Percentiles rank a stretch among this genome's conserved stretches.
Evolutionary conservation across 345 rosid genomes (phyloP).

Genomic region (Populus alba): DNA sequence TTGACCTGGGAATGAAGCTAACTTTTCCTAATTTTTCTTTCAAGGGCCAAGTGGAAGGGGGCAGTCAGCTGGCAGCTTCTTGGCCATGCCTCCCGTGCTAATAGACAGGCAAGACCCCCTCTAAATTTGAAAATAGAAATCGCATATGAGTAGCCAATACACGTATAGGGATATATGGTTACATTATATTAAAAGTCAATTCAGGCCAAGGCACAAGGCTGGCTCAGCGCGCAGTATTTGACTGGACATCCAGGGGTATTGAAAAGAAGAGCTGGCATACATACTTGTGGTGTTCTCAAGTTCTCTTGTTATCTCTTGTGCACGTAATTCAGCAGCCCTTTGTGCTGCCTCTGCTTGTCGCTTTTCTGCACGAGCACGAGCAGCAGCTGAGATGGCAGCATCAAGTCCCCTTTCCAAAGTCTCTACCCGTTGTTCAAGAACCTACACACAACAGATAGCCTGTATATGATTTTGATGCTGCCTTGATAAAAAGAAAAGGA

Average conservation of each 20-base stretch:
- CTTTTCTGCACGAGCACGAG: conserved; percentile 87
- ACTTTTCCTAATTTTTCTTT: not conserved
- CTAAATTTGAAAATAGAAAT: too few relatives aligned
- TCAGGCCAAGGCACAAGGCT: too few relatives aligned
- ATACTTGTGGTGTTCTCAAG: conserved; percentile 96
- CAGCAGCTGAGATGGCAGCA: conserved; percentile 95
- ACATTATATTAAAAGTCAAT: too few relatives aligned
- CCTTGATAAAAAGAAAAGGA: not conserved
- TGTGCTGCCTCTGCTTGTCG: conserved; percentile 91
- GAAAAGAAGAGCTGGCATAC: not conserved
- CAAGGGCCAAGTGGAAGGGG: not conserved
- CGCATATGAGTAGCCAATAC: too few relatives aligned
- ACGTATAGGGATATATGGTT: too few relatives aligned
- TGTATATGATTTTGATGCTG: not conserved
- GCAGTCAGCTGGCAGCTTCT: too few relatives aligned
- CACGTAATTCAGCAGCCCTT: conserved; percentile 75
- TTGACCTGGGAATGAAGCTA: not conserved
- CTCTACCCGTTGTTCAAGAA: conserved; percentile 94
- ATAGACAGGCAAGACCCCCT: too few relatives aligned
- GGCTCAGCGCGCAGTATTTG: too few relatives aligned
- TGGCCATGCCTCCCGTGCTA: too few relatives aligned
- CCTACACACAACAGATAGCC: conserved; percentile 39
- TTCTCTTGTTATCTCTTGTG: conserved; percentile 75
- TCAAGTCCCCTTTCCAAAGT: conserved; percentile 92
- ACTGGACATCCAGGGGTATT: not conserved